Percentiles rank a stretch among this genome's conserved stretches.
Conservation (phyloP, 345 rosid species). For the Camelina neglecta region DNA sequence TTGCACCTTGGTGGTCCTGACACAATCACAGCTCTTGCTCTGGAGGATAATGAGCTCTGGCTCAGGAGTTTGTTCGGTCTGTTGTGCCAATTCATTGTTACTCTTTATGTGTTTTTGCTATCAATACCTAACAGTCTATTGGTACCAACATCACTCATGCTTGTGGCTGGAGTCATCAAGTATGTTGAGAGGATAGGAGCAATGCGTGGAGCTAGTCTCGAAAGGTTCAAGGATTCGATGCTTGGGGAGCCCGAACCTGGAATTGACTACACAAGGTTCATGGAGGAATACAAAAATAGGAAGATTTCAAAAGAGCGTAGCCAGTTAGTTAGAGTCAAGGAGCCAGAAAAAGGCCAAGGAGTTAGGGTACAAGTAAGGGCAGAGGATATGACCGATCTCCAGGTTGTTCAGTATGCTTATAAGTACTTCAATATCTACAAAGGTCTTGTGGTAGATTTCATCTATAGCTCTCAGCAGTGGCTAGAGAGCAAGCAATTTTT, state of each 20-base stretch:
- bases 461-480: slow-evolving; percentile 17
- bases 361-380: no score
- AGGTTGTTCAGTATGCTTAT: slow-evolving; percentile 32
- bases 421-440: slow-evolving; percentile 43
- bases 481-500: slow-evolving; percentile 14
- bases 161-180: slow-evolving; percentile 48
- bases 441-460: slow-evolving; percentile 48
- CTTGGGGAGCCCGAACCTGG: slow-evolving; percentile 30
- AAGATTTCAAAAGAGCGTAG: background rate
- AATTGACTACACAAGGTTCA: slow-evolving; percentile 5
- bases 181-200: slow-evolving; percentile 45
- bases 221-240: slow-evolving; percentile 35
- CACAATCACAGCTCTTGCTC: slow-evolving; percentile 44
- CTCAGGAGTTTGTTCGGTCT: slow-evolving; percentile 38
- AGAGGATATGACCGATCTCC: no score
- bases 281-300: slow-evolving; percentile 29
- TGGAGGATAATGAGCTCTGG: slow-evolving; percentile 47
- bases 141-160: slow-evolving; percentile 23
- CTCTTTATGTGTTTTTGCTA: slow-evolving; percentile 38
- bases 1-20: slow-evolving; percentile 52
- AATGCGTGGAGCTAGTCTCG: slow-evolving; percentile 45
- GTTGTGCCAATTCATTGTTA: slow-evolving; percentile 17
- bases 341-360: no score
- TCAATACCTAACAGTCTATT: slow-evolving; percentile 28
- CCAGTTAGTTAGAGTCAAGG: slow-evolving; percentile 21